phyloP scores from a whole-genome alignment of 768 basidiomycete species.

The Tubosaeta sp. region DNA sequence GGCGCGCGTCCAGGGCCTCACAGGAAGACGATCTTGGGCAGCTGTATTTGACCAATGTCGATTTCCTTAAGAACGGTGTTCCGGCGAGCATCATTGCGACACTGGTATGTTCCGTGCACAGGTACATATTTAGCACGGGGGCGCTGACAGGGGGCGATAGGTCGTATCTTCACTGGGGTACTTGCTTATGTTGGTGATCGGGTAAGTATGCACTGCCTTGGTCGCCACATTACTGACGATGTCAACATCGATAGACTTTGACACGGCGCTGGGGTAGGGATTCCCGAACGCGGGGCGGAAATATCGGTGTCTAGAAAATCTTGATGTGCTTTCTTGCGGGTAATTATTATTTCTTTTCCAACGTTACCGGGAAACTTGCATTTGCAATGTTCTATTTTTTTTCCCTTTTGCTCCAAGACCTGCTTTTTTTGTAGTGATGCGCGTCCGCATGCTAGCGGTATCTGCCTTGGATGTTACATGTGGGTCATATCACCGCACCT shows the following conservation, averaged over 20 bases:
- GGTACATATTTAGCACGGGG: neutral
- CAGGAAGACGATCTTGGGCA: conserved; percentile 95
- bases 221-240: neutral
- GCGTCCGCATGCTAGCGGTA: neutral
- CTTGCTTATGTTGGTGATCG: conserved; percentile 13
- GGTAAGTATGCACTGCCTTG: conserved; percentile 5
- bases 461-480: neutral
- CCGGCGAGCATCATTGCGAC: conserved; percentile 92
- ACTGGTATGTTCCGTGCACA: conserved; percentile 41
- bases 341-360: neutral
- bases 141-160: conserved; percentile 6
- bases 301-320: neutral
- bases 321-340: neutral
- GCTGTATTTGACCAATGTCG: conserved; percentile 76
- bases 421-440: neutral
- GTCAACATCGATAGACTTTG: conserved; percentile 3
- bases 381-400: neutral
- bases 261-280: neutral
- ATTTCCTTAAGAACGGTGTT: conserved; percentile 92
- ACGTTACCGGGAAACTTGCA: neutral
- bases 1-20: conserved; percentile 59
- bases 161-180: conserved; percentile 18
- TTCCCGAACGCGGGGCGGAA: neutral
- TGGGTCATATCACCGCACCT: neutral
- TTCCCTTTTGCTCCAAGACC: neutral